Percentiles rank a stretch among this genome's conserved stretches.
These are phyloP conservation scores for Hymenoscyphus infarciens DNA, from an alignment of 2,329 filamentous ascomycete genomes.

Conservation along the genomic window DNA sequence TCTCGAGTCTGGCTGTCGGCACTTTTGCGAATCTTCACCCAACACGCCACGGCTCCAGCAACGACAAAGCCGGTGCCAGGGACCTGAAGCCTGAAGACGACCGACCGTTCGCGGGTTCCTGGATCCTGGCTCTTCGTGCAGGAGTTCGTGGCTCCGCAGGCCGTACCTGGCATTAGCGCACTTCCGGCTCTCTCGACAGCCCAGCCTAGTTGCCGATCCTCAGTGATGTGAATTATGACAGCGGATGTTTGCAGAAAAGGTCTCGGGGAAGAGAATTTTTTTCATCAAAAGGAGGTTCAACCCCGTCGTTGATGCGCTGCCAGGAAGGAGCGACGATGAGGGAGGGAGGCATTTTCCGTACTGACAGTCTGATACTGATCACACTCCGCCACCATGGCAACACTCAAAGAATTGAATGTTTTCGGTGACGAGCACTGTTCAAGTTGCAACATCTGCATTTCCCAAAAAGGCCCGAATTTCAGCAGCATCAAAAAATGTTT, in stretches of 20 bases:
- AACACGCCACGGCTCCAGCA: slow-evolving; percentile 16
- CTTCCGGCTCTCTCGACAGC: slow-evolving; percentile 1
- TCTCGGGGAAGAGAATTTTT: slow-evolving; percentile 11
- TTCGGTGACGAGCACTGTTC: background rate
- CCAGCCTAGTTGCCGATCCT: slow-evolving; percentile 13
- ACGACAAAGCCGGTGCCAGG: slow-evolving; percentile 13
- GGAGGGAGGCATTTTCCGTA: background rate
- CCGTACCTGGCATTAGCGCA: slow-evolving; percentile 26
- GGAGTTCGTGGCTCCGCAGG: slow-evolving; percentile 15
- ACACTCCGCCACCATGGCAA: background rate
- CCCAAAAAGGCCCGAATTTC: background rate
- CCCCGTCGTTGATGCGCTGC: background rate
- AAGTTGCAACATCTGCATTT: too few species aligned
- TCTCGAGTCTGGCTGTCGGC: slow-evolving; percentile 1
- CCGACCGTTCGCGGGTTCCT: background rate
- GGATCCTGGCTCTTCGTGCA: slow-evolving; percentile 4
- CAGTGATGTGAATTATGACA: slow-evolving; percentile 17
- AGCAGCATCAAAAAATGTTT: slow-evolving; percentile 1
- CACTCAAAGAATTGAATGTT: background rate
- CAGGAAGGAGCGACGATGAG: background rate
- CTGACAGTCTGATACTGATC: too few species aligned
- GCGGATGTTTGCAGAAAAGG: slow-evolving; percentile 16
- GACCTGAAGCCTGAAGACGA: slow-evolving; percentile 4
- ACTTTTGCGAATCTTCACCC: background rate
- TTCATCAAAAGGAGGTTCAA: background rate